Percentiles rank a stretch among this genome's conserved stretches.
Evolutionary conservation across 768 basidiomycete genomes (phyloP).

Genomic region (Russula sp.): DNA sequence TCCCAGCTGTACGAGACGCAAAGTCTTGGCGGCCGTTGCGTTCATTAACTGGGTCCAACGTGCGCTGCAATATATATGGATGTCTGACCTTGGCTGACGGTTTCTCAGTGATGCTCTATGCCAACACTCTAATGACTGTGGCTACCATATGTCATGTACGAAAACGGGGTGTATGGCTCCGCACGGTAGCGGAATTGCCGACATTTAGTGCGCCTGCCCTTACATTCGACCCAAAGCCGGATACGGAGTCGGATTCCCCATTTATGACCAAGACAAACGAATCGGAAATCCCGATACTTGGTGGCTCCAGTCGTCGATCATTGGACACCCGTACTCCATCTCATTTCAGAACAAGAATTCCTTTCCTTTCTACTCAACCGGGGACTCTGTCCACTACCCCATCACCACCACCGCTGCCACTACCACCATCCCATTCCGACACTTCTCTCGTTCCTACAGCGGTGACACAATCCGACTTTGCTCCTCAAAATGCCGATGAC

Average conservation of each 20-base stretch:
- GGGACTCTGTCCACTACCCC: background rate
- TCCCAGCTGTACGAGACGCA: background rate
- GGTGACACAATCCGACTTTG: background rate
- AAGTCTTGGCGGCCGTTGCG: conserved; percentile 7
- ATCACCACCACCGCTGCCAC: background rate
- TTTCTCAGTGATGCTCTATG: conserved; percentile 17
- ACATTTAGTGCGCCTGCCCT: conserved; percentile 15
- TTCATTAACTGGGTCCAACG: conserved; percentile 20
- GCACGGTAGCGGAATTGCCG: conserved; percentile 9
- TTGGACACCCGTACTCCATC: background rate
- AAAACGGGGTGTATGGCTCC: conserved; percentile 8
- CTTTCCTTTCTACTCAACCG: background rate
- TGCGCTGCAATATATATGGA: background rate
- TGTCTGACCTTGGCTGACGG: background rate
- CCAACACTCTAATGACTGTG: conserved; percentile 20
- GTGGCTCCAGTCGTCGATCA: background rate
- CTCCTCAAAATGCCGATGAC: background rate
- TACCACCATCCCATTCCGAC: background rate
- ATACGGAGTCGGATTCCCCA: background rate
- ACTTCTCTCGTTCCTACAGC: background rate
- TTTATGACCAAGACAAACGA: conserved; percentile 1
- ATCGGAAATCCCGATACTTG: background rate
- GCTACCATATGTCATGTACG: conserved; percentile 22
- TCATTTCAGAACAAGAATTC: conserved; percentile 12
- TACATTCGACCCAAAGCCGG: conserved; percentile 1